Percentiles rank a stretch among this genome's conserved stretches.
Conservation (phyloP, 2,329 filamentous ascomycete genomes). For the Nothophoma quercina region DNA sequence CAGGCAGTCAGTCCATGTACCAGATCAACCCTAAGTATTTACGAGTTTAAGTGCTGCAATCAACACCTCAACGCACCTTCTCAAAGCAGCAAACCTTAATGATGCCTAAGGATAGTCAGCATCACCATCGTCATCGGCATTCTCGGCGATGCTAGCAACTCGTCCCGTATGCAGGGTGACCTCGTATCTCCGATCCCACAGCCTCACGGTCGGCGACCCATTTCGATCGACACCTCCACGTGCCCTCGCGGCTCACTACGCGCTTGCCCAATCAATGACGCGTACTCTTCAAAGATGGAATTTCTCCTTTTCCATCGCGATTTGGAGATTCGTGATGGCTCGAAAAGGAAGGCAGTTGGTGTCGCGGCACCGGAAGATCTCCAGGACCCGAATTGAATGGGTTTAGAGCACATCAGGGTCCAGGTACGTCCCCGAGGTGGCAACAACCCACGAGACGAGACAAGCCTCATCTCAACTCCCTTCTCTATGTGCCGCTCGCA, state of each 20-base stretch:
- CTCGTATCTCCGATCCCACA: too few species aligned
- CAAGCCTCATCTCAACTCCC: too few species aligned
- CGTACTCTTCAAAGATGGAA: neutral
- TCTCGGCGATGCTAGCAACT: neutral
- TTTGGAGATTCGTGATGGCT: neutral
- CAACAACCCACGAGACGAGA: neutral
- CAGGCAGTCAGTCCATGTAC: too few species aligned
- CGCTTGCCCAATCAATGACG: slow-evolving; percentile 3
- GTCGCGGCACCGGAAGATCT: too few species aligned
- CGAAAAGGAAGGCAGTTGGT: neutral
- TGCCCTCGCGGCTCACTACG: neutral
- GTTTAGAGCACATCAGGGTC: too few species aligned
- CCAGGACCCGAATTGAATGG: too few species aligned
- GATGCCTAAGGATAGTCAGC: too few species aligned
- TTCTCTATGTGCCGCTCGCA: neutral
- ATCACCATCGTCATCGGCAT: too few species aligned
- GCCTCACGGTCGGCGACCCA: too few species aligned
- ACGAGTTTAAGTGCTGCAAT: neutral
- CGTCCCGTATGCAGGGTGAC: too few species aligned
- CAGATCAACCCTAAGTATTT: too few species aligned
- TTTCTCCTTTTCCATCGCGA: neutral
- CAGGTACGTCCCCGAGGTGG: too few species aligned
- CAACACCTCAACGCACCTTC: neutral
- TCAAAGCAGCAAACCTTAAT: neutral
- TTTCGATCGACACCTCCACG: neutral